Evolutionary conservation across 1,139 yeast species (phyloP), one percentile per base, ranked within the genome.

Genomic region (Pichia sp.): DNA sequence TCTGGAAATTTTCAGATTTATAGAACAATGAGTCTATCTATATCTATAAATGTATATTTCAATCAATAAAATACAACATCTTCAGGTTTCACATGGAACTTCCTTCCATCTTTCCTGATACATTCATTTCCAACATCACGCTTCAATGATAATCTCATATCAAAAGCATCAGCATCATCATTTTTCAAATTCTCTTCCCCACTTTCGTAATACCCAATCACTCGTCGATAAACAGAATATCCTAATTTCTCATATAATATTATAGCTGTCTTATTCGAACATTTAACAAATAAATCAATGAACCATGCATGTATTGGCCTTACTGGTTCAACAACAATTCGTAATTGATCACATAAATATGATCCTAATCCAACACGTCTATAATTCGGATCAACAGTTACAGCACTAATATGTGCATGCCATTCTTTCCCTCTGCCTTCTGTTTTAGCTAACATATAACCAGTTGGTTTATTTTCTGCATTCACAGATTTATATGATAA

Each of bases 321-420:
- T 20, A 69, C 72, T 15, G 75, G 73, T 49, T 80, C 83, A 1
- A 95, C 83, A 39, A 82, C 72, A 38, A 75, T 70, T 53, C 83
- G 91, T 34, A 93, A 65, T 48, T 84, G 77, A 33, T 72, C 67
- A 56, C 96, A 89, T 42, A 89, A 68, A 45, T 73, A 73, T 3
- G 84, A 77, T 1, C 96, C 98, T 37, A 89, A 66, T 2, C 95
- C 95, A 18, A 91, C 70, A 45, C 98, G 67, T 45, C 99, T 68
- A 56, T 83, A 89, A 41, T 78, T 79, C 21, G 84, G 80, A 47
- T 83, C 83, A 1, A 93, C 83, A 0, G 98, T 88, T 3, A 93
- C 96, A 0, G 98, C 98, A 0, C 97, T 88, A 43, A 93, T 88
- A 61, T 93, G 99, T 1, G 95, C 78, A 57, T 93, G 99, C 95